Evolutionary conservation across 2,329 filamentous ascomycete genomes (phyloP), one percentile per base, ranked within the genome.

Genomic region (Aschersonia sp.): DNA sequence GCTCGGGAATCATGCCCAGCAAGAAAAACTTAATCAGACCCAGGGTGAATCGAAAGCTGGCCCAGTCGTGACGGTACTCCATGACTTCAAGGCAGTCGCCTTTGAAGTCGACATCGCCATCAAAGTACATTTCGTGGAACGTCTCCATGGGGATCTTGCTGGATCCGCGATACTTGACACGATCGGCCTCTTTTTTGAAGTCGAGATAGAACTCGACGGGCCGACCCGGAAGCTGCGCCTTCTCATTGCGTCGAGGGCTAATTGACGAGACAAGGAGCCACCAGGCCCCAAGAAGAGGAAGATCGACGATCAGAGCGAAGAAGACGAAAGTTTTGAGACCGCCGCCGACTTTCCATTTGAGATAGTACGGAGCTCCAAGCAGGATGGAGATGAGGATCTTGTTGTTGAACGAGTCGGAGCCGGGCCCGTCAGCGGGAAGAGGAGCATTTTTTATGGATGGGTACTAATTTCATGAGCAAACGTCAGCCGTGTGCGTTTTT

Each of bases 61-160:
- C 87, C 92, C 92, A 97, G 67, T 98, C 92, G 64, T 97, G 90
- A 60, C 92, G 78, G 72, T 92, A 92, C 69, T 97, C 92, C 67
- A 97, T 70, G 44, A 86, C 73, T 62, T 97, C 90, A 53, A 97
- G 76, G 59, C 76, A 79, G 67, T 97, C 92, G 50, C 88, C 89
- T 66, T 95, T 97, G 76, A 96, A 90, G 57, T 95, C 87, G 53
- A 95, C 88, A 50, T 94, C 81, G 50, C 87, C 87, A 61, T 92
- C 84, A 68, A 97, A 94, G 75, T 96, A 97, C 84, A 90, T 94
- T 69, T 96, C 89, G 63, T 94, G 82, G 74, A 97, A 97, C 30
- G 87, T 94, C 72, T 94, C 83, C 73, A 94, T 83, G 47, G 87
- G 83, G 51, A 92, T 87, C 71, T 85, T 89, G 69, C 77, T 85